Evolutionary conservation across 257 asterid species (phyloP), one percentile per base, ranked within the genome.

Genomic region (Gentiana straminea): DNA sequence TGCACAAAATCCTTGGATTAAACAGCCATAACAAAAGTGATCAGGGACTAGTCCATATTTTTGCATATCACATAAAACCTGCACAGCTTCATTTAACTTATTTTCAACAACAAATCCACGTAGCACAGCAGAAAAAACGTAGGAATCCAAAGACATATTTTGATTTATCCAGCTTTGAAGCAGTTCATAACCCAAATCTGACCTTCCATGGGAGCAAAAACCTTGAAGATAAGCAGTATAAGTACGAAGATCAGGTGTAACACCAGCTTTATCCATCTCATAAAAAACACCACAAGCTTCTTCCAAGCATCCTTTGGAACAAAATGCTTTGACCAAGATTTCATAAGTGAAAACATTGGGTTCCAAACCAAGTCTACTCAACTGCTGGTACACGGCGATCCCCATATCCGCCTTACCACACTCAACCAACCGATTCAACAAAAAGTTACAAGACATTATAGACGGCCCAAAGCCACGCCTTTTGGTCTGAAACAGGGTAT

Each of bases 261-360:
- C 90, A 45, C 89, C 89, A 57, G 79, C 79, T 69, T 72, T 70
- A 63, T 70, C 80, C 97, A 90, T 86, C 59, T 77, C 86, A 58
- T 5, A 49, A 53, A 84, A 70, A 59, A 86, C 77, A 43, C 60
- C 45, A 3, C 13, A 49, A 57, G 86, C 96, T 72, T 84, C 87
- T 63, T 60, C 79, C 60, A 82, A 59, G 55, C 52, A 33, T 33
- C 88, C 85, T 32, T 71, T 61, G 60, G 70, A 75, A 70, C 86
- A 75, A 55, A 68, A 74, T 2, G 85, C 98, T 75, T 86, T 86
- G 55, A 90, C 66, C 68, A 74, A 62, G 70, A 86, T 84, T 44
- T 77, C 89, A 33, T 86, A 90, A 38, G 95, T 90, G 74, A 82
- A 86, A 32, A 78, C 75, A 71, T 90, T 81, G 0, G 95, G 94